Conservation (phyloP, 129 eudicot genomes). For the Flaveria brownii region DNA sequence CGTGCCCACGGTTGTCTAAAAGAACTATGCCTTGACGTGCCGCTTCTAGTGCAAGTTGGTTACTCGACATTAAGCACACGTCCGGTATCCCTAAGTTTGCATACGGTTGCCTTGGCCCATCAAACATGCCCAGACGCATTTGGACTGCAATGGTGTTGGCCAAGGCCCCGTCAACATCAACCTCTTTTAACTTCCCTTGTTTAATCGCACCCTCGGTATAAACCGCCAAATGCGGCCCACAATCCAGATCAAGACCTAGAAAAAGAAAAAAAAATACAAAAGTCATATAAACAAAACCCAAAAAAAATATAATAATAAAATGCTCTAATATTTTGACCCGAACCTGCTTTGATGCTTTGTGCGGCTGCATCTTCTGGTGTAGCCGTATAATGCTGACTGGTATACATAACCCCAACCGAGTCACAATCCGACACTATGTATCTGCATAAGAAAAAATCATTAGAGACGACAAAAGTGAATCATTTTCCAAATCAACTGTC, state of each 20-base stretch:
- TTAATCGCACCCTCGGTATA: slow-evolving; percentile 74
- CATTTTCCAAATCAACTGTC: not conserved
- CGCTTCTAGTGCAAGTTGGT: slow-evolving; percentile 85
- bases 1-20: slow-evolving; percentile 53
- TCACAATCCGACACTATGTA: slow-evolving; percentile 96
- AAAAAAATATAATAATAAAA: not conserved
- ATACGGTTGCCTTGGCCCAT: slow-evolving; percentile 75
- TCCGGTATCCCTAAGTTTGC: slow-evolving; percentile 66
- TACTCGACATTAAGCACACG: slow-evolving; percentile 68
- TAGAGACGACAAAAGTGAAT: not conserved
- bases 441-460: slow-evolving; percentile 30
- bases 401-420: slow-evolving; percentile 69
- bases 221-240: slow-evolving; percentile 84
- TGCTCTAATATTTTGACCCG: not conserved
- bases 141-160: slow-evolving; percentile 63
- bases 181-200: slow-evolving; percentile 60
- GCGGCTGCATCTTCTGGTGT: slow-evolving; percentile 98
- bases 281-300: not conserved
- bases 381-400: slow-evolving; percentile 65
- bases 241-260: slow-evolving; percentile 89
- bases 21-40: slow-evolving; percentile 96
- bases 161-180: slow-evolving; percentile 71
- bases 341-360: slow-evolving; percentile 79
- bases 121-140: slow-evolving; percentile 96
- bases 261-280: not conserved